Conservation (phyloP, 345 rosid genomes). For the Heritiera fomes region DNA sequence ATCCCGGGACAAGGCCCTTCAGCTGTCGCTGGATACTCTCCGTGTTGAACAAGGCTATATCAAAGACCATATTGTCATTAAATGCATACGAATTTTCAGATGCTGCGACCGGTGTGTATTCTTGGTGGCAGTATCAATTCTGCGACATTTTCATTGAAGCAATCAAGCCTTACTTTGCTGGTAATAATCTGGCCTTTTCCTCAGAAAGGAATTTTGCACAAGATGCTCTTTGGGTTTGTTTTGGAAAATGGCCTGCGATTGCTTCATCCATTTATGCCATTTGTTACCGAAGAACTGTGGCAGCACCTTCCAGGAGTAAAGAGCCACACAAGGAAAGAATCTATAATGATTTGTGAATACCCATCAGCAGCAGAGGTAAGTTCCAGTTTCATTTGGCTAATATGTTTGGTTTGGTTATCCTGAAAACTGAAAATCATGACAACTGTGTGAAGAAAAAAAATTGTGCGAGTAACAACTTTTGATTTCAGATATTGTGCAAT, state of each 20-base stretch:
- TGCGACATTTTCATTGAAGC: constrained; percentile 95
- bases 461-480: neutral
- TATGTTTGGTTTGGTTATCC: neutral
- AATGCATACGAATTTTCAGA: constrained; percentile 74
- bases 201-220: constrained; percentile 66
- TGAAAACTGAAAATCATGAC: neutral
- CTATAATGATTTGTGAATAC: constrained; percentile 79
- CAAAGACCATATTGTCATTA: constrained; percentile 56
- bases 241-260: constrained; percentile 83
- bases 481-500: neutral
- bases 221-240: constrained; percentile 72
- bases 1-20: constrained; percentile 59
- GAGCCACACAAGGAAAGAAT: constrained; percentile 49
- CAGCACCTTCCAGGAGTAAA: constrained; percentile 73
- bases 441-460: neutral
- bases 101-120: constrained; percentile 73
- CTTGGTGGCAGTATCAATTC: constrained; percentile 98
- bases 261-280: constrained; percentile 98
- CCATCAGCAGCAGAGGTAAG: constrained; percentile 70
- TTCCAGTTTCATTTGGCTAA: constrained; percentile 9
- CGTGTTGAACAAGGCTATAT: constrained; percentile 68
- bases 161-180: constrained; percentile 78
- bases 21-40: constrained; percentile 94
- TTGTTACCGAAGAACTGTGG: constrained; percentile 94
- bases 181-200: constrained; percentile 52